Evolutionary conservation across 2,329 filamentous ascomycete genomes (phyloP), one percentile per base, ranked within the genome.

Genomic region (Magnaporthiopsis rhizophila): DNA sequence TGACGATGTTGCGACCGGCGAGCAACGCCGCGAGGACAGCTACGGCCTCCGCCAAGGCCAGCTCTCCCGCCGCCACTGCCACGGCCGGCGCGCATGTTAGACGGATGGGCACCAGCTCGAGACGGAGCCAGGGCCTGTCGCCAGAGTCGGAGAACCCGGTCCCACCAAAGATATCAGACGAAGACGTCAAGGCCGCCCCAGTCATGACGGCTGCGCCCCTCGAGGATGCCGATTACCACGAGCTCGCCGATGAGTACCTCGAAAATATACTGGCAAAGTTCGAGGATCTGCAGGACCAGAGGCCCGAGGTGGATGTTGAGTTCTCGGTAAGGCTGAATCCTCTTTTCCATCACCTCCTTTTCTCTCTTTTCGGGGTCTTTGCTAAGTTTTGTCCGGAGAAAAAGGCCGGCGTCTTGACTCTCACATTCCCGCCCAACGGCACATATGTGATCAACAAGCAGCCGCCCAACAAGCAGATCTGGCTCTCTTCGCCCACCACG

Each of bases 361-460:
- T 36, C 11, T 36, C 11, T 8, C 34, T 21, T 8, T 12, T 2
- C 5, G 12, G 15, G 2, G 36, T 2, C 56, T 13, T 56, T 32
- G n/a, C 32, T 58, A 26, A 26, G 24, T 26, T 2, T 32, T 30
- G 3, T 5, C 24, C 21, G 57, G 28, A 11, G 15, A n/a, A 30
- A 59, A 71, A 97, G 93, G 85, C 91, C 64, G 94, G 95, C 64
- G 92, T 98, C 64, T 83, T 98, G 70, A 92, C 88, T 67, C 81
- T 98, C 71, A 82, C 79, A 8, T 86, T 91, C 70, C 85, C 86
- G 1, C 79, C 82, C 15, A 80, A 86, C 62, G 92, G 93, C 67
- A 94, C 86, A 36, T 99, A 96, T 74, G 91, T 99, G 66, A 84
- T 99, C 78, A 99, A 99, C 85, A 99, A 99, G 78, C 95, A 99